These are phyloP conservation scores for Colletotrichum sp. DNA, from an alignment of 2,329 filamentous ascomycete species.

Conservation along the genomic window DNA sequence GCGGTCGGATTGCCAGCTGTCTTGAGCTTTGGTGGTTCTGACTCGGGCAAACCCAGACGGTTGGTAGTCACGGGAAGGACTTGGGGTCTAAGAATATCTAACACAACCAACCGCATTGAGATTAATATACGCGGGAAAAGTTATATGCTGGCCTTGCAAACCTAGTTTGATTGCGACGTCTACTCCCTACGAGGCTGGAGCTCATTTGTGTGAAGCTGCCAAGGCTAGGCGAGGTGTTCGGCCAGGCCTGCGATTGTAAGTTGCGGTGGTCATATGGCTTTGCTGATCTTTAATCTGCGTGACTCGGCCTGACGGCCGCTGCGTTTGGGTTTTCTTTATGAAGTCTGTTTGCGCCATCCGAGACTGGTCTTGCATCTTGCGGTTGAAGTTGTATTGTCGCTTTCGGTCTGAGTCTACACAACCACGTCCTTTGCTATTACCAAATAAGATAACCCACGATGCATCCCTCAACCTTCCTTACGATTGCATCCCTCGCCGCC, in stretches of 20 bases:
- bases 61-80: not conserved
- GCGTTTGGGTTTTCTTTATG: not conserved
- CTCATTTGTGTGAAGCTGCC: not conserved
- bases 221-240: not conserved
- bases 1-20: not conserved
- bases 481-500: not conserved
- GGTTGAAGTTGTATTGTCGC: not conserved
- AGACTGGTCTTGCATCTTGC: not conserved
- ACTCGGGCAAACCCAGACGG: not conserved
- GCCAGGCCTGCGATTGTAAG: not conserved
- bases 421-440: not conserved
- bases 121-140: not conserved
- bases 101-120: not conserved
- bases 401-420: not conserved
- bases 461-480: not conserved
- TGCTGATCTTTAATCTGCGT: not conserved
- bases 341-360: not conserved
- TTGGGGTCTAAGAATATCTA: not conserved
- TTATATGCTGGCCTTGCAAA: not conserved
- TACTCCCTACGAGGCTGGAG: not conserved
- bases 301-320: not conserved
- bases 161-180: not conserved
- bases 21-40: not conserved
- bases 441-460: not conserved
- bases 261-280: not conserved